phyloP scores from a whole-genome alignment of 2,329 filamentous ascomycete genomes.

The Sporothrix brasiliensis region DNA sequence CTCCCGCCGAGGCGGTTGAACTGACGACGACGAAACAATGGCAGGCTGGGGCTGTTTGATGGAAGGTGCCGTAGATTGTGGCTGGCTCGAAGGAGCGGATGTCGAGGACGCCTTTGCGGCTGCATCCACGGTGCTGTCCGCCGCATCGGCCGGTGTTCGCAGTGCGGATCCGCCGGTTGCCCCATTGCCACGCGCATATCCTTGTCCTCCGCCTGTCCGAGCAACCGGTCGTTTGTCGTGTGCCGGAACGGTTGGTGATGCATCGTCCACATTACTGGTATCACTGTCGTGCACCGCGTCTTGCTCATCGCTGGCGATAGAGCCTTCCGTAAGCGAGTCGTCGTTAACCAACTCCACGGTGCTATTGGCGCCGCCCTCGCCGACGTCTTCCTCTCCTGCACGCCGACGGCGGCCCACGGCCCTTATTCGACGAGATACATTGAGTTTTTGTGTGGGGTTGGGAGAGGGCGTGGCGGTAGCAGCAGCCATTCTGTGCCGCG shows the following conservation, averaged over 20 bases:
- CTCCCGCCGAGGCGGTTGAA: slow-evolving; percentile 44
- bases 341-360: slow-evolving; percentile 60
- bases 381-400: slow-evolving; percentile 67
- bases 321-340: slow-evolving; percentile 67
- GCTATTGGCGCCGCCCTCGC: slow-evolving; percentile 63
- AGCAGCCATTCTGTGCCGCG: slow-evolving; percentile 32
- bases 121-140: neutral
- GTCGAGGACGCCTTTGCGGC: slow-evolving; percentile 12
- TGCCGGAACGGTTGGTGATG: slow-evolving; percentile 54
- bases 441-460: slow-evolving; percentile 29
- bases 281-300: slow-evolving; percentile 64
- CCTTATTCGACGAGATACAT: slow-evolving; percentile 61
- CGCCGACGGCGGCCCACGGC: slow-evolving; percentile 68
- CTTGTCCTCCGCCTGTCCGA: slow-evolving; percentile 20
- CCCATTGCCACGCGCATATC: slow-evolving; percentile 47
- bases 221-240: slow-evolving; percentile 34
- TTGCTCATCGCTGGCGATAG: slow-evolving; percentile 63
- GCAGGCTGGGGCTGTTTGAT: slow-evolving; percentile 45
- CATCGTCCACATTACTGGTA: slow-evolving; percentile 63
- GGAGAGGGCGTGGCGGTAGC: slow-evolving; percentile 25
- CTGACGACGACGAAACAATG: slow-evolving; percentile 34
- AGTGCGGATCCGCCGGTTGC: slow-evolving; percentile 26
- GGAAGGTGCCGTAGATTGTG: slow-evolving; percentile 6
- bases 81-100: slow-evolving; percentile 16
- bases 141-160: slow-evolving; percentile 43